Evolutionary conservation across 2,329 filamentous ascomycete species (phyloP).

Genomic region (Basipetospora chlamydospora): DNA sequence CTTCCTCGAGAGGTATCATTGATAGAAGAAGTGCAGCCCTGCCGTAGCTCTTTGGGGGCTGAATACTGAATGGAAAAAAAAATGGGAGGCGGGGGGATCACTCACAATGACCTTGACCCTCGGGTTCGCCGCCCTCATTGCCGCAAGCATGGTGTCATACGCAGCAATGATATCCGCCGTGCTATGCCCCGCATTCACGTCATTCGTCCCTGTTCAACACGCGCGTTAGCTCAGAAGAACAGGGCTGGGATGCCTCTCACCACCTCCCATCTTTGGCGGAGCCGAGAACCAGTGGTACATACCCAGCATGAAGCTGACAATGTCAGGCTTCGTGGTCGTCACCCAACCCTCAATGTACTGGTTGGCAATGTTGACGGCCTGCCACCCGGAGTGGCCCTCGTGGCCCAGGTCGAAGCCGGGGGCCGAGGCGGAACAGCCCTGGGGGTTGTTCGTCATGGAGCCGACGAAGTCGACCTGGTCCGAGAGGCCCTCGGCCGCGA

Average conservation of each 20-base stretch:
- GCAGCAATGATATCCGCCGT: constrained; percentile 21
- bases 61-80: too few relatives aligned
- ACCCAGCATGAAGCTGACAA: constrained; percentile 29
- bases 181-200: constrained; percentile 17
- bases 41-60: too few relatives aligned
- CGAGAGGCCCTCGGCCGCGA: constrained; percentile 18
- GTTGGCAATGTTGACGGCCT: constrained; percentile 24
- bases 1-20: too few relatives aligned
- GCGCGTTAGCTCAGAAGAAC: too few relatives aligned
- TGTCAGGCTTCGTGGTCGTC: constrained; percentile 19
- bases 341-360: constrained; percentile 24
- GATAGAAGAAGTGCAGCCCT: too few relatives aligned
- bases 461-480: constrained; percentile 25
- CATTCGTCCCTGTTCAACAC: too few relatives aligned
- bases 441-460: constrained; percentile 22
- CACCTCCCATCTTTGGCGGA: too few relatives aligned
- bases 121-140: constrained; percentile 21
- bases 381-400: constrained; percentile 24
- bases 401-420: constrained; percentile 22
- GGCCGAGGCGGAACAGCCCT: constrained; percentile 19
- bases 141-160: constrained; percentile 20
- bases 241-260: too few relatives aligned
- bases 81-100: neutral
- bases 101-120: constrained; percentile 25
- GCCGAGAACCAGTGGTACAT: too few relatives aligned